Conservation (phyloP, 2,329 filamentous ascomycete genomes). For the Nectriaceae sp. region DNA sequence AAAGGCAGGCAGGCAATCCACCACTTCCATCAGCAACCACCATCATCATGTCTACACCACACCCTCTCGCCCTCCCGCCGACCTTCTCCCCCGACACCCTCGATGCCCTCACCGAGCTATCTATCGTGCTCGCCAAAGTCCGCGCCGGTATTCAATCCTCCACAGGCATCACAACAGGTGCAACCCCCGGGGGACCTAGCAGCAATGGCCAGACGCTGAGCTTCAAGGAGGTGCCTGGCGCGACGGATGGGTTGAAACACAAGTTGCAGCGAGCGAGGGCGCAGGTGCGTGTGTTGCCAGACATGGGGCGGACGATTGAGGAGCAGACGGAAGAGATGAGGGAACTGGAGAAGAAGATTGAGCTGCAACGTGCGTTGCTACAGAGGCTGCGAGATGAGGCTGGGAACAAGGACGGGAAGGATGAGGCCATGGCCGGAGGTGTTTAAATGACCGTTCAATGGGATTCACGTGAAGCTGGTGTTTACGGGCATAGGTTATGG, state of each 20-base stretch:
- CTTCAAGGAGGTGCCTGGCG: slow-evolving; percentile 76
- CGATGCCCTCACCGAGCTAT: slow-evolving; percentile 82
- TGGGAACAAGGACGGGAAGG: slow-evolving; percentile 35
- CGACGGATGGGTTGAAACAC: slow-evolving; percentile 78
- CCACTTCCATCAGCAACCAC: not conserved
- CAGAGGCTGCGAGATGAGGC: slow-evolving; percentile 51
- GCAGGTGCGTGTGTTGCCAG: slow-evolving; percentile 66
- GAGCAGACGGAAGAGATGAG: slow-evolving; percentile 74
- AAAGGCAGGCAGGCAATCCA: not conserved
- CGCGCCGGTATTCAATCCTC: slow-evolving; percentile 51
- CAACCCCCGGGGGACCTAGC: slow-evolving; percentile 37
- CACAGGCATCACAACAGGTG: slow-evolving; percentile 41
- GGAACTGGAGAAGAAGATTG: slow-evolving; percentile 65
- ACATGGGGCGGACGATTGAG: slow-evolving; percentile 65
- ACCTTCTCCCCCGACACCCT: slow-evolving; percentile 80
- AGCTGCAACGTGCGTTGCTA: slow-evolving; percentile 61
- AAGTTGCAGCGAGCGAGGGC: slow-evolving; percentile 78
- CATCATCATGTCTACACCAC: slow-evolving; percentile 34
- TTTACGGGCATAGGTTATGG: too few species aligned
- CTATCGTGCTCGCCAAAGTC: slow-evolving; percentile 75
- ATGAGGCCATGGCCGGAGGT: slow-evolving; percentile 16
- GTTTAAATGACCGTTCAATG: slow-evolving; percentile 47
- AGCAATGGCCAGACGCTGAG: slow-evolving; percentile 41
- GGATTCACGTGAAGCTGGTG: too few species aligned
- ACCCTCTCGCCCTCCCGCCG: slow-evolving; percentile 55